These are phyloP conservation scores for Rhizopus delemar DNA, from an alignment of 371 early-diverging fungal genomes.

Conservation along the genomic window DNA sequence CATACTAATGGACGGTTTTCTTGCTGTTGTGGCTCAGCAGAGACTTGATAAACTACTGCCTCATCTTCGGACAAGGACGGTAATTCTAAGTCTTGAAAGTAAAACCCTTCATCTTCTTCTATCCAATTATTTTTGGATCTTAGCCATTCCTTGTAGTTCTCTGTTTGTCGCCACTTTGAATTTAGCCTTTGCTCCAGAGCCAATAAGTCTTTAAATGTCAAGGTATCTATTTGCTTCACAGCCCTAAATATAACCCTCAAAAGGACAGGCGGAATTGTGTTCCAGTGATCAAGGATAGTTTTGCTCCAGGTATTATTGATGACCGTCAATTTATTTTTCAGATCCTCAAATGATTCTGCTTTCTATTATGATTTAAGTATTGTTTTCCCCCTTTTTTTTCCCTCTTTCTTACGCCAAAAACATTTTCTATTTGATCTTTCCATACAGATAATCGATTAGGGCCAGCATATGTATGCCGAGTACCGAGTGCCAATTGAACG, in stretches of 20 bases:
- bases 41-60: slow-evolving; percentile 24
- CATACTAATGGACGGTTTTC: slow-evolving; percentile 17
- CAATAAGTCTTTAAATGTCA: slow-evolving; percentile 20
- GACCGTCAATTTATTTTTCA: slow-evolving; percentile 20
- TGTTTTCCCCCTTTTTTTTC: neutral
- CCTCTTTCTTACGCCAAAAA: slow-evolving; percentile 48
- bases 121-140: neutral
- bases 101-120: slow-evolving; percentile 18
- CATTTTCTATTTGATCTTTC: slow-evolving; percentile 48
- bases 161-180: slow-evolving; percentile 39
- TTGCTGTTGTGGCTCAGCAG: slow-evolving; percentile 7
- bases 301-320: slow-evolving; percentile 34
- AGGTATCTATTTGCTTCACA: slow-evolving; percentile 12
- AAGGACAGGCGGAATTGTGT: slow-evolving; percentile 29
- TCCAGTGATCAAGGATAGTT: slow-evolving; percentile 34
- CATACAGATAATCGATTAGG: slow-evolving; percentile 59
- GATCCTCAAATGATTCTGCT: slow-evolving; percentile 25
- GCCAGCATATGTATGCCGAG: slow-evolving; percentile 56
- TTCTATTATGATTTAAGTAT: slow-evolving; percentile 12
- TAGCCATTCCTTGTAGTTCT: slow-evolving; percentile 39
- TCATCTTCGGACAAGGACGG: neutral
- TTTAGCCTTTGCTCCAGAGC: slow-evolving; percentile 34
- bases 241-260: slow-evolving; percentile 37
- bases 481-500: slow-evolving; percentile 45
- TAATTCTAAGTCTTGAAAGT: slow-evolving; percentile 10